A percentile compares a stretch with the other conserved stretches of the same genome.
Evolutionary conservation across 1,284 basidiomycete species (phyloP).

Genomic region (Caloboletus inedulis): DNA sequence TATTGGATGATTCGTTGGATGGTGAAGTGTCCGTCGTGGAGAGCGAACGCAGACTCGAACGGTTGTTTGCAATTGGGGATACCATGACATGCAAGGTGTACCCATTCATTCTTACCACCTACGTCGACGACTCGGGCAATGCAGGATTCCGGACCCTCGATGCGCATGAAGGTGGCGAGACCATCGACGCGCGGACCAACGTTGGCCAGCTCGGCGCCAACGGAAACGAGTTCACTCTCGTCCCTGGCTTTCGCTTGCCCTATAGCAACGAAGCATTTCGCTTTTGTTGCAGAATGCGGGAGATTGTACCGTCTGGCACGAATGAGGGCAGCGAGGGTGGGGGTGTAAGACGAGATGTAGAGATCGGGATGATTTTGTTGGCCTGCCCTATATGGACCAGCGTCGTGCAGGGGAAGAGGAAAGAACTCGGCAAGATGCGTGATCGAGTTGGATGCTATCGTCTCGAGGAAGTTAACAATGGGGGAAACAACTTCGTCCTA

Average conservation of each 20-base stretch:
- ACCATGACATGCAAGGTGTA: background rate
- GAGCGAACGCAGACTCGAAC: background rate
- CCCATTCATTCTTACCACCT: background rate
- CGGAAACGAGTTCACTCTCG: background rate
- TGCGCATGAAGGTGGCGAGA: background rate
- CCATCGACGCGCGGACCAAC: background rate
- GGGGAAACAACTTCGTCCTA: slow-evolving; percentile 28
- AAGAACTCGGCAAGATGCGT: slow-evolving; percentile 28
- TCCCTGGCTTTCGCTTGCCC: background rate
- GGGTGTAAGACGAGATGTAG: slow-evolving; percentile 27
- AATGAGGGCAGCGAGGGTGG: slow-evolving; percentile 19
- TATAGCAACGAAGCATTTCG: background rate
- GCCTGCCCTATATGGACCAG: slow-evolving; percentile 18
- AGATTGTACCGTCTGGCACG: background rate
- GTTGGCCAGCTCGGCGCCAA: background rate
- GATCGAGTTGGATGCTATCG: slow-evolving; percentile 13
- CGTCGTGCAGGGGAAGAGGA: slow-evolving; percentile 18
- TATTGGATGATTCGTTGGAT: background rate
- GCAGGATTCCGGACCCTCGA: background rate
- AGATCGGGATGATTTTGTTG: slow-evolving; percentile 20
- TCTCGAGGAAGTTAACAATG: slow-evolving; percentile 17
- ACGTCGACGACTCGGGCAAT: background rate
- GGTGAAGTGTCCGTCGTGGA: background rate
- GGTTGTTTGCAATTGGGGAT: background rate
- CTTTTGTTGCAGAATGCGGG: too few species aligned